These are phyloP conservation scores for Echium plantagineum DNA, from an alignment of 257 asterid species.

Conservation along the genomic window DNA sequence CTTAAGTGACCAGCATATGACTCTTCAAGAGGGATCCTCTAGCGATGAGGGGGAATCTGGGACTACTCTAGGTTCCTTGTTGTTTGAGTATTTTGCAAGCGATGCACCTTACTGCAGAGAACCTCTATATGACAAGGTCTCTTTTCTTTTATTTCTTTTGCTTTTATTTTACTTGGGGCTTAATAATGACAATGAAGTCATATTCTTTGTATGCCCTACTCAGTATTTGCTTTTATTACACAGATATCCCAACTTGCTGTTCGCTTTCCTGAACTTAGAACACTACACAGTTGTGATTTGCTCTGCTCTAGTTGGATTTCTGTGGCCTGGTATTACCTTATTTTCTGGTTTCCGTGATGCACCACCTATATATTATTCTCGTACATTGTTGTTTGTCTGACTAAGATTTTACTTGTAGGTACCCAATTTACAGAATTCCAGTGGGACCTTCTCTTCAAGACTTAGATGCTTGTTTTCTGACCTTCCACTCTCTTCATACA, in stretches of 20 bases:
- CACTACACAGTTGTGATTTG: conserved; percentile 74
- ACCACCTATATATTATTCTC: neutral
- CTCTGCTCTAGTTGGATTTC: conserved; percentile 86
- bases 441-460: conserved; percentile 78
- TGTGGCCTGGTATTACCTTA: conserved; percentile 64
- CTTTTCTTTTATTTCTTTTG: conserved; percentile 5
- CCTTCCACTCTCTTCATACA: conserved; percentile 87
- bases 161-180: neutral
- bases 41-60: conserved; percentile 88
- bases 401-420: conserved; percentile 34
- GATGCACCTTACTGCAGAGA: conserved; percentile 74
- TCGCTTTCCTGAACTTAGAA: conserved; percentile 59
- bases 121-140: conserved; percentile 59
- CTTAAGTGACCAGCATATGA: conserved; percentile 30
- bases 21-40: conserved; percentile 69
- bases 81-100: conserved; percentile 67
- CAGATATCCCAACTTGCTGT: conserved; percentile 67
- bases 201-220: conserved; percentile 1
- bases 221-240: conserved; percentile 5
- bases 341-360: neutral
- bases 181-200: neutral
- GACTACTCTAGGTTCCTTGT: conserved; percentile 51
- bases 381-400: neutral
- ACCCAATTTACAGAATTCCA: conserved; percentile 95
- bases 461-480: conserved; percentile 85